Evolutionary conservation across 805 yeast genomes (phyloP).

Genomic region (Zygoascus tannicola): DNA sequence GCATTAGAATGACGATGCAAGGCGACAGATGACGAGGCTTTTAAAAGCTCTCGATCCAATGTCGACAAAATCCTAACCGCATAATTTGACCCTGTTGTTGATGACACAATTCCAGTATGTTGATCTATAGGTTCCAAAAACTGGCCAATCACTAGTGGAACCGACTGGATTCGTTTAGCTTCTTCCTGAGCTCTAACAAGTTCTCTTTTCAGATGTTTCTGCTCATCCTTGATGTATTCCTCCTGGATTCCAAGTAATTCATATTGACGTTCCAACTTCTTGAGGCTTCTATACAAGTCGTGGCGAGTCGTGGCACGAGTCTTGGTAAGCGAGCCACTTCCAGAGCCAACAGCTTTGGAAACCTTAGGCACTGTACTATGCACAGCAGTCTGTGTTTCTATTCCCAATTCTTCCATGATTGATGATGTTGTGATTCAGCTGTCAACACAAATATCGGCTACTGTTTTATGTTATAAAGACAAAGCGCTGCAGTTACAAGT

Average conservation of each 20-base stretch:
- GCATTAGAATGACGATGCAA: conserved; percentile 98
- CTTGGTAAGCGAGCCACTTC: not conserved
- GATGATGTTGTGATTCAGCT: no score
- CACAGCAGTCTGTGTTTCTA: not conserved
- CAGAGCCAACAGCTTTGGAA: not conserved
- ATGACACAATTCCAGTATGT: conserved; percentile 90
- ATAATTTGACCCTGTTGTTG: conserved; percentile 95
- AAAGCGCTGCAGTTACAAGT: no score
- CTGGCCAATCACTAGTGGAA: conserved; percentile 96
- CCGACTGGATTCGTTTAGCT: conserved; percentile 94
- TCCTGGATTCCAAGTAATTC: conserved; percentile 83
- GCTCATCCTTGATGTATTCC: conserved; percentile 96
- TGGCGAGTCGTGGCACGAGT: conserved; percentile 3
- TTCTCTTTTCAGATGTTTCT: conserved; percentile 91
- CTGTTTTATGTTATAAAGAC: no score
- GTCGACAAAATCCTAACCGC: conserved; percentile 94
- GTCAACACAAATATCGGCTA: no score
- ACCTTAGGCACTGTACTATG: not conserved
- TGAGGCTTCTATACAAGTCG: conserved; percentile 77
- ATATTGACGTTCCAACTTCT: conserved; percentile 82
- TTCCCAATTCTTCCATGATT: conserved; percentile 14
- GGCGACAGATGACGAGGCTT: conserved; percentile 93
- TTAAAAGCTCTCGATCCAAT: conserved; percentile 84
- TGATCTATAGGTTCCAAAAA: conserved; percentile 96
- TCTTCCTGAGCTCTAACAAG: conserved; percentile 96